Percentiles rank a stretch among this genome's conserved stretches.
These are phyloP conservation scores for Brassica cretica DNA, from an alignment of 345 rosid species.

Conservation along the genomic window DNA sequence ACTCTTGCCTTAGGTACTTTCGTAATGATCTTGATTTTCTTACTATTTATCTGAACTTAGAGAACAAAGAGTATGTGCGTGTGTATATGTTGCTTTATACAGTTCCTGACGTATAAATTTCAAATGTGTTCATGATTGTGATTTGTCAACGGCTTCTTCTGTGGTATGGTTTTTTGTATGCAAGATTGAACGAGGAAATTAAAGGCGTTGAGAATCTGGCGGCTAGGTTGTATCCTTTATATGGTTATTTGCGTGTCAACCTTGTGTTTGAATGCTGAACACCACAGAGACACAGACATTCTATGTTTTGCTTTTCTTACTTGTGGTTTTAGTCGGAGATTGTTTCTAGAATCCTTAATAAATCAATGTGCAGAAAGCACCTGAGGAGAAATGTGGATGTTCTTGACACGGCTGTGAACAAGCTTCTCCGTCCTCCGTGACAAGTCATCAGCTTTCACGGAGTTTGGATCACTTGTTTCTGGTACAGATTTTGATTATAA, in stretches of 20 bases:
- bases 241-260: constrained; percentile 1
- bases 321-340: background rate
- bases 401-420: constrained; percentile 77
- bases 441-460: constrained; percentile 11
- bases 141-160: background rate
- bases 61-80: background rate
- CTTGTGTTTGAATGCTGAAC: background rate
- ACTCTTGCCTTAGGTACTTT: constrained; percentile 84
- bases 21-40: background rate
- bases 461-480: constrained; percentile 2
- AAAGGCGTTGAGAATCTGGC: constrained; percentile 72
- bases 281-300: background rate
- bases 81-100: background rate
- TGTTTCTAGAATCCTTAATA: constrained; percentile 43
- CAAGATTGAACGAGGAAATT: constrained; percentile 95
- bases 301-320: background rate
- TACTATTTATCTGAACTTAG: background rate
- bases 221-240: constrained; percentile 74
- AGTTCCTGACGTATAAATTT: constrained; percentile 11
- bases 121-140: background rate
- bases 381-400: constrained; percentile 82
- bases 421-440: constrained; percentile 63
- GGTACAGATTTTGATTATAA: constrained; percentile 5
- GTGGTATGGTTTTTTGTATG: background rate
- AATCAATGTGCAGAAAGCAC: constrained; percentile 54